These are phyloP conservation scores for Clitopilus hobsonii DNA, from an alignment of 768 basidiomycete species.

Conservation along the genomic window DNA sequence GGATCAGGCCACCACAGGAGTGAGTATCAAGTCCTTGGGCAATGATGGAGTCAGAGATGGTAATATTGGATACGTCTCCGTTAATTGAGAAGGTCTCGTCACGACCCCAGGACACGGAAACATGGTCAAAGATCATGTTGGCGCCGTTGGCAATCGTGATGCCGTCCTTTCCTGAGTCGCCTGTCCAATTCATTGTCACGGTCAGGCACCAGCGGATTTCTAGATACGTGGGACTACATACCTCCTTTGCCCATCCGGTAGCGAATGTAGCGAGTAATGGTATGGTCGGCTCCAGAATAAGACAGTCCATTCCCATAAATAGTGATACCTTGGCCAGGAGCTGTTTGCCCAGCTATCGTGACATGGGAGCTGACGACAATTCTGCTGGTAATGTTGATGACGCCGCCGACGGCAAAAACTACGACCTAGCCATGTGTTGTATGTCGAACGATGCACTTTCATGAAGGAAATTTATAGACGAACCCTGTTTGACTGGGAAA, in stretches of 20 bases:
- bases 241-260: slow-evolving; percentile 26
- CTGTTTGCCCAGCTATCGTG: slow-evolving; percentile 30
- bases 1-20: slow-evolving; percentile 30
- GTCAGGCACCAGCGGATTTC: too few relatives aligned
- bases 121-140: slow-evolving; percentile 33
- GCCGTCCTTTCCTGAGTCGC: slow-evolving; percentile 28
- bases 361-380: slow-evolving; percentile 26
- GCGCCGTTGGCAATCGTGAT: slow-evolving; percentile 28
- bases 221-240: slow-evolving; percentile 1
- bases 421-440: slow-evolving; percentile 20
- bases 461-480: not conserved
- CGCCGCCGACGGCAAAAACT: slow-evolving; percentile 27
- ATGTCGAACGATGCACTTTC: too few relatives aligned
- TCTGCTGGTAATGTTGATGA: slow-evolving; percentile 25
- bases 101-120: slow-evolving; percentile 28
- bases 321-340: slow-evolving; percentile 33
- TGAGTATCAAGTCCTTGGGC: slow-evolving; percentile 31
- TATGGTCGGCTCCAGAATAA: slow-evolving; percentile 25
- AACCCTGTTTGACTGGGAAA: slow-evolving; percentile 24
- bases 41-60: slow-evolving; percentile 31
- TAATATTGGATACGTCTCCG: slow-evolving; percentile 30
- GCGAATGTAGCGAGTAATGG: slow-evolving; percentile 22
- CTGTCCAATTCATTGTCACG: slow-evolving; percentile 5
- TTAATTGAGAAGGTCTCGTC: slow-evolving; percentile 32
- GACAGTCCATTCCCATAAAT: slow-evolving; percentile 29